These are phyloP conservation scores for Geotrichum phurueaensis DNA, from an alignment of 1,139 yeast species.

Conservation along the genomic window DNA sequence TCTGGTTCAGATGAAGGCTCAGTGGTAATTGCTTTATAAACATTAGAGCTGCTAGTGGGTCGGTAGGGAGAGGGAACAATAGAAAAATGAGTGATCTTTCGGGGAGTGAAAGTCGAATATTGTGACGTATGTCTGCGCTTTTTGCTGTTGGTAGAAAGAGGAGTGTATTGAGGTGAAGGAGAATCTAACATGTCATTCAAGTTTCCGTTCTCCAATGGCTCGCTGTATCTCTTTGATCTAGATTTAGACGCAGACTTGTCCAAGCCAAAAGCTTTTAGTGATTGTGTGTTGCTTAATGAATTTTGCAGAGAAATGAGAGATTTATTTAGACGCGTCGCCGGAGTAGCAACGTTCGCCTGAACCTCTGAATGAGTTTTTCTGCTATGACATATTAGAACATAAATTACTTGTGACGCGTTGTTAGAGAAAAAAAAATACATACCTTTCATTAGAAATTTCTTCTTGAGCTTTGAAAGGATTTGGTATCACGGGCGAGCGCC, in stretches of 20 bases:
- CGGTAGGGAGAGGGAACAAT: slow-evolving; percentile 7
- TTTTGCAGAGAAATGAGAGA: not conserved
- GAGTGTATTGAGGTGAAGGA: slow-evolving; percentile 4
- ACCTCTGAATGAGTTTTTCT: not conserved
- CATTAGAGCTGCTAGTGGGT: slow-evolving; percentile 2
- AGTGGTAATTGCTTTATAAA: slow-evolving; percentile 2
- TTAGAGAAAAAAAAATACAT: not conserved
- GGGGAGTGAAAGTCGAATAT: slow-evolving; percentile 1
- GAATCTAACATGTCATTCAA: not conserved
- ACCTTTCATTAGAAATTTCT: not conserved
- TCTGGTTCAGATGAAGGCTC: not conserved
- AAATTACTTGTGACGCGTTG: not conserved
- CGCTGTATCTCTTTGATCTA: not conserved
- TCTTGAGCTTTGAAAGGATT: not conserved
- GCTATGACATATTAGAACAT: not conserved
- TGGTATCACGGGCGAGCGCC: not conserved
- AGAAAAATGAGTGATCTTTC: slow-evolving; percentile 10
- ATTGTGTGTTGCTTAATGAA: not conserved
- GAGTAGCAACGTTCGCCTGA: not conserved
- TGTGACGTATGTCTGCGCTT: slow-evolving; percentile 6
- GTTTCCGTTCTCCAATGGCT: not conserved
- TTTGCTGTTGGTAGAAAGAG: not conserved
- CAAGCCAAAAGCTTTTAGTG: not conserved
- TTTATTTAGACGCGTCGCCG: not conserved
- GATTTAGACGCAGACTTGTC: not conserved